Base-by-base conservation (phyloP, 352 stramenopile species). In the Globisporangium acanthophoron region DNA sequence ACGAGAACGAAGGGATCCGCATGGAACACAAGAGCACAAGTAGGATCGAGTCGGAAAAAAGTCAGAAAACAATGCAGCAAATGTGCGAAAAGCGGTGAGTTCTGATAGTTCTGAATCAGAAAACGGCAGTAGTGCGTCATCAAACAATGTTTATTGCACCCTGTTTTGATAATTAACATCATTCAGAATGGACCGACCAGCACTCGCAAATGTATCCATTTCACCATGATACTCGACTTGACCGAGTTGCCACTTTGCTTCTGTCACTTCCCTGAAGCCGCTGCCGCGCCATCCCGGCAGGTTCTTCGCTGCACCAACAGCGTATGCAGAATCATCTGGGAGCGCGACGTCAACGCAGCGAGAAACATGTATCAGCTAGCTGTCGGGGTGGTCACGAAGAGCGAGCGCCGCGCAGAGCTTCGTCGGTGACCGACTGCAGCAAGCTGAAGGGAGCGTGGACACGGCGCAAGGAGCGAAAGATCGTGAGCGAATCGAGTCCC, bases 161-260 rank as follows among this genome's bases (percentile, higher is more conserved):
- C 5, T 3, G 8, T 53, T 53, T 53, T 24, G 29, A 12, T 11
- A 53, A 41, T 5, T 56, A 56, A 33, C 52, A 56, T 49, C 52
- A 56, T 56, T 56, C 24, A 49, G 21, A 33, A 29, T 29, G 0
- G 20, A 13, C 21, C 7, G 52, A 56, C 37, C 52, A 29, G 37
- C 52, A 56, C 37, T 56, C 39, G n/a, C 21, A 53, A 46, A 47
- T 53, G 47, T 52, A 52, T 16, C 56, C 41, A 55, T 49, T 37
- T 53, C 41, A 20, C 6, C 29, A 39, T 24, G 40, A 35, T 20
- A 21, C 18, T 4, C 33, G 8, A 39, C 33, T 8, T 39, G 4
- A 39, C 33, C 8, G 33, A 39, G 8, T 9, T 39, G 33, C 33
- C 33, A 39, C 33, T n/a, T n/a, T n/a, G n/a, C n/a, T n/a, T n/a